Conservation (phyloP, 192 early-diverging fungal genomes). For the Haplosporangium gracile region DNA sequence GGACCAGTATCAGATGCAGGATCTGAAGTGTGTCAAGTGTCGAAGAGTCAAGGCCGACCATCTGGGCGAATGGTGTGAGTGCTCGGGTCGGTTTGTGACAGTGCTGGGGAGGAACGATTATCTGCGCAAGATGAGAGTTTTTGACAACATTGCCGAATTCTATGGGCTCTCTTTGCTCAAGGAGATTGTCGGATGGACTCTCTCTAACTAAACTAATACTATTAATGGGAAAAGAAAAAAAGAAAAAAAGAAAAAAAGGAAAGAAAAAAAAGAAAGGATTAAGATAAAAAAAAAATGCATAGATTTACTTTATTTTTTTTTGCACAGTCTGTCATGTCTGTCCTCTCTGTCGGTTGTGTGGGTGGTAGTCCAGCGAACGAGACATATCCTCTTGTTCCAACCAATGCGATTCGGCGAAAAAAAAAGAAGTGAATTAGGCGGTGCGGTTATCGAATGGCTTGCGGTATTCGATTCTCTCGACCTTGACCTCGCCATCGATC, state of each 20-base stretch:
- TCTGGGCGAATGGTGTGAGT: conserved; percentile 80
- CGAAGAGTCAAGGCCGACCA: conserved; percentile 85
- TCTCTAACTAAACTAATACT: conserved; percentile 8
- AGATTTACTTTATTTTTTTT: conserved; percentile 1
- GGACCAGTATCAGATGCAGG: conserved; percentile 90
- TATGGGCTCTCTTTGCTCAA: conserved; percentile 67
- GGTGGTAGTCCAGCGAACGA: neutral
- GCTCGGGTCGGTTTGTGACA: conserved; percentile 74
- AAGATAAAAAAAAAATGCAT: neutral
- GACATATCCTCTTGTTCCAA: too few relatives aligned
- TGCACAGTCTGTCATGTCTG: neutral
- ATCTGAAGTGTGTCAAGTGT: conserved; percentile 87
- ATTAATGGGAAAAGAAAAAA: neutral
- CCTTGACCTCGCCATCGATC: conserved; percentile 91
- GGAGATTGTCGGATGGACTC: conserved; percentile 70
- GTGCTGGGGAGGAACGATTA: conserved; percentile 65
- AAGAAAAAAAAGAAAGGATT: neutral
- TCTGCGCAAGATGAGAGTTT: conserved; percentile 68
- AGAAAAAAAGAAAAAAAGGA: neutral
- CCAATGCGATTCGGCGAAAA: neutral
- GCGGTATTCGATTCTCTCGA: conserved; percentile 92
- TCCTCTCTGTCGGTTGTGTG: neutral
- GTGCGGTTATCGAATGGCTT: conserved; percentile 64
- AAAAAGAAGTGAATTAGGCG: conserved; percentile 17
- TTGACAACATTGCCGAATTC: conserved; percentile 73